Evolutionary conservation across 441 rosid species (phyloP), one percentile per base, ranked within the genome.

Genomic region (Jatropha multifida): DNA sequence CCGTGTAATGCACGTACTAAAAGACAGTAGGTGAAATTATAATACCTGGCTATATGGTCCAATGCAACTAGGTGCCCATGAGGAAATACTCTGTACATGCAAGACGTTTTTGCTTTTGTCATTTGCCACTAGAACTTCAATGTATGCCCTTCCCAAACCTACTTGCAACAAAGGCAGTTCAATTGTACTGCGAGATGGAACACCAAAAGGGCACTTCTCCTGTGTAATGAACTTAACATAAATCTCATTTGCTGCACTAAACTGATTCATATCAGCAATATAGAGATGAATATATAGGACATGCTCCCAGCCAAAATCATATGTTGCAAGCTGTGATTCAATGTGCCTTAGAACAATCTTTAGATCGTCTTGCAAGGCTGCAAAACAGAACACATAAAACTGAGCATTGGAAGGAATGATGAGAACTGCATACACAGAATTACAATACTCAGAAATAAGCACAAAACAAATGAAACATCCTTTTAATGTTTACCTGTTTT

Each of bases 31-130:
- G 52, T 72, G 63, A 62, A 65, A 38, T 51, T 38, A 63, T n/a
- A 46, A 64, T 81, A 92, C 99, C 97, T 96, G 99, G 82, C 99
- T 94, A 78, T 94, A 96, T 65, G 99, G 99, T 76, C 99, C 99
- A 58, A 96, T 96, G 90, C 99, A 94, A 83, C 99, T 92, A 61
- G 99, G 99, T 74, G 98, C 99, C 99, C 98, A 96, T 68, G 88
- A 86, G 49, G 99, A 96, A 71, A 92, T 94, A 78, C 98, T 96
- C 77, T 94, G 97, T 4, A 96, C 99, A 78, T 96, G 99, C 82
- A 94, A 89, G 80, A 92, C 99, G 75, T 84, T 92, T 88, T 94
- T 92, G 86, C 88, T 87, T 65, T 81, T 85, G 72, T 89, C 88
- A 76, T 84, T 86, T 32, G 92, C 84, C 62, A 90, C 96, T 60